Percentiles rank a stretch among this genome's conserved stretches.
These are phyloP conservation scores for Lophiostoma macrostomum DNA, from an alignment of 495 filamentous ascomycete genomes.

Conservation along the genomic window DNA sequence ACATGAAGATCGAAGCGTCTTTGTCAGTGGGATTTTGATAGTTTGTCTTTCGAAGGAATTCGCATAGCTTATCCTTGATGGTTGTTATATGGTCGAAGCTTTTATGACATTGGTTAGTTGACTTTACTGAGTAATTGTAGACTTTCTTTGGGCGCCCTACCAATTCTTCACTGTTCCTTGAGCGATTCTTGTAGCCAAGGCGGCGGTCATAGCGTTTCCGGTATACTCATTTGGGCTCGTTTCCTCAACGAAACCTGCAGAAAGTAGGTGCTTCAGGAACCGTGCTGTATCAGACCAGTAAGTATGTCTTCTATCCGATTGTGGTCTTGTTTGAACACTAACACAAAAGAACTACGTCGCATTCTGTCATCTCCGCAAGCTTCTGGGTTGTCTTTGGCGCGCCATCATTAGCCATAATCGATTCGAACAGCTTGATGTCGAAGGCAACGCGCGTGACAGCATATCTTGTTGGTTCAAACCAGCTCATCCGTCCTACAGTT, in stretches of 20 bases:
- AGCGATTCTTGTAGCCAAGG: not conserved
- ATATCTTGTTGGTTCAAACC: not conserved
- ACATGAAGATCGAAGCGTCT: not conserved
- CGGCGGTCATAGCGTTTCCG: conserved; percentile 3
- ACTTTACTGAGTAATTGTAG: not conserved
- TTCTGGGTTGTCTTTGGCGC: not conserved
- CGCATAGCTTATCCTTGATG: too few species aligned
- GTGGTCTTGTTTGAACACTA: not conserved
- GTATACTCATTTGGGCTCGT: not conserved
- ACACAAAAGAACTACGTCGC: not conserved
- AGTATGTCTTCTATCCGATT: not conserved
- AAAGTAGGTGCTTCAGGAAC: not conserved
- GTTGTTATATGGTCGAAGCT: not conserved
- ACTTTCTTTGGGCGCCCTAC: too few species aligned
- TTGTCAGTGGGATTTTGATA: not conserved
- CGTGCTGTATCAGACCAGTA: conserved; percentile 1
- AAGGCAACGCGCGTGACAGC: not conserved
- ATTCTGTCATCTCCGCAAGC: not conserved
- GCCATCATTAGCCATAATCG: not conserved
- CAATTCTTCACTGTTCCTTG: conserved; percentile 2
- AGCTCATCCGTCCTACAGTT: conserved; percentile 6
- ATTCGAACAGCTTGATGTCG: conserved; percentile 2
- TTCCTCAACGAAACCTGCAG: conserved; percentile 1
- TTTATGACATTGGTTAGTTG: not conserved
- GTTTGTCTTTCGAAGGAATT: too few species aligned